phyloP scores from a whole-genome alignment of 2,329 filamentous ascomycete genomes.

The Macrophomina phaseolina region DNA sequence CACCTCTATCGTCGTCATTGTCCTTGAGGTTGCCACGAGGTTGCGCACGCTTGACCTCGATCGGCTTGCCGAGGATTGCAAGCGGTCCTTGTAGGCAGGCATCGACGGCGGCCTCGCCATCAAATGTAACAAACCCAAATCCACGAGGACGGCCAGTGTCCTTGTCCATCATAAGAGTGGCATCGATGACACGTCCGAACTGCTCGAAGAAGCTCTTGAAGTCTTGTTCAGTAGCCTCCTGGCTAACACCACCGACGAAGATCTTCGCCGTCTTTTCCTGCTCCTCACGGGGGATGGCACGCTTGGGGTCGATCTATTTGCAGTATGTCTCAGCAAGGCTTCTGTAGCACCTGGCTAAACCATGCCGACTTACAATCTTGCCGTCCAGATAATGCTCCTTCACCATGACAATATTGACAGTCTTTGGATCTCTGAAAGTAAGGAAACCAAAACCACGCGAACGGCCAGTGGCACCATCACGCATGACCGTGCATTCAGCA shows the following conservation, averaged over 20 bases:
- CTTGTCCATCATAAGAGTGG: slow-evolving; percentile 99
- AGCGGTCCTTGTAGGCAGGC: slow-evolving; percentile 83
- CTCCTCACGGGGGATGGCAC: slow-evolving; percentile 95
- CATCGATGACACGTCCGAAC: slow-evolving; percentile 94
- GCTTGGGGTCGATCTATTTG: slow-evolving; percentile 90
- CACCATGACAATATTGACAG: slow-evolving; percentile 99
- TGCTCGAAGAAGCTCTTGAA: slow-evolving; percentile 97
- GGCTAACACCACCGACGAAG: slow-evolving; percentile 95
- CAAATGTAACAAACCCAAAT: slow-evolving; percentile 98
- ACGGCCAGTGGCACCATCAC: slow-evolving; percentile 89
- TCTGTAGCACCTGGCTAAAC: not conserved
- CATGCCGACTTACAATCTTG: slow-evolving; percentile 78
- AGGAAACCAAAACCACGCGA: slow-evolving; percentile 97
- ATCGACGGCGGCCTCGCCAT: slow-evolving; percentile 93
- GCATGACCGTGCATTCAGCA: slow-evolving; percentile 98
- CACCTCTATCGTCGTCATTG: slow-evolving; percentile 73
- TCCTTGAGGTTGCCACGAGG: slow-evolving; percentile 93
- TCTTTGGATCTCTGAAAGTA: slow-evolving; percentile 97
- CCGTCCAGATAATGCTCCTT: slow-evolving; percentile 98
- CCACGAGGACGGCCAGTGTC: slow-evolving; percentile 96
- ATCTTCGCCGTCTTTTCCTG: slow-evolving; percentile 99
- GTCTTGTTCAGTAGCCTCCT: slow-evolving; percentile 94
- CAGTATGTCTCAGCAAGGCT: slow-evolving; percentile 25
- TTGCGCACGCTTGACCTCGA: slow-evolving; percentile 98
- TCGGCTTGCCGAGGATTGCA: slow-evolving; percentile 92